Conservation (phyloP, 179 eudicot genomes). For the Sideroxylon spinosum region DNA sequence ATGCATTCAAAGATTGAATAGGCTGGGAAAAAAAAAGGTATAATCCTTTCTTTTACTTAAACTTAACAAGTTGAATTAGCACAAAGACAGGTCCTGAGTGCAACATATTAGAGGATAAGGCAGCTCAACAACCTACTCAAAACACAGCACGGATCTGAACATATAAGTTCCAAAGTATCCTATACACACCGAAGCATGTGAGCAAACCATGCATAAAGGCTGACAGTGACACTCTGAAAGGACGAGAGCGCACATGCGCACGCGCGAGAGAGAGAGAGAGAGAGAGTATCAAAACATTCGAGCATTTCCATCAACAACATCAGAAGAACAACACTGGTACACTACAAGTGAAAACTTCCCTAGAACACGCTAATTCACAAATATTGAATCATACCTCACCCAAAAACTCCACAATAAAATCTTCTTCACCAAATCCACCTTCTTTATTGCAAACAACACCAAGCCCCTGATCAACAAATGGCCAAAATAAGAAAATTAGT, state of each 20-base stretch:
- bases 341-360: too few relatives aligned
- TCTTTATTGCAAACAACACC: constrained; percentile 96
- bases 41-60: background rate
- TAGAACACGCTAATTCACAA: too few relatives aligned
- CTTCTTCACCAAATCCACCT: constrained; percentile 86
- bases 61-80: background rate
- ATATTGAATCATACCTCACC: constrained; percentile 67
- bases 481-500: constrained; percentile 11
- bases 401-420: constrained; percentile 91
- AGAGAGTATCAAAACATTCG: too few relatives aligned
- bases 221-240: background rate
- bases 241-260: too few relatives aligned
- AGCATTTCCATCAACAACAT: too few relatives aligned
- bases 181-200: background rate
- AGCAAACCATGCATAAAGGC: background rate
- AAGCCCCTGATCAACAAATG: constrained; percentile 65
- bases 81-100: background rate
- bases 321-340: too few relatives aligned
- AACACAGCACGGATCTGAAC: background rate
- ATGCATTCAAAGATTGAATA: background rate
- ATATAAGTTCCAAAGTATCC: background rate
- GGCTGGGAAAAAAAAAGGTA: background rate
- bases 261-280: background rate
- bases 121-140: background rate
- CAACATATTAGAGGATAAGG: constrained; percentile 7